Conservation (phyloP, 306 rosid species). For the Prunus campanulata region DNA sequence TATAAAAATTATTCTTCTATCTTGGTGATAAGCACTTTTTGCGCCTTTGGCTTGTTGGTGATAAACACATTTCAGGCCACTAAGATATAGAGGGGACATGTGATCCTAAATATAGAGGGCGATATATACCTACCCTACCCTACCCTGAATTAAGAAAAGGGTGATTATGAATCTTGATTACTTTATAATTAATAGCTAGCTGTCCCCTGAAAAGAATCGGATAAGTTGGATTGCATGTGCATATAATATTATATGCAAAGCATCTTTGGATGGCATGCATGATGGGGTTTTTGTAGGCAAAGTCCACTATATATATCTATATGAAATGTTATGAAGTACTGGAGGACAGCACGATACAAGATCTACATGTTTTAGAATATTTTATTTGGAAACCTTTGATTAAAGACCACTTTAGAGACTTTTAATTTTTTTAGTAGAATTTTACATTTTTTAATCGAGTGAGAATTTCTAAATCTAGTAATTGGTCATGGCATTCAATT, state of each 20-base stretch:
- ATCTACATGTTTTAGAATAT: too few relatives aligned
- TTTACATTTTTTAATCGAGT: too few relatives aligned
- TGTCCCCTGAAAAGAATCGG: not conserved
- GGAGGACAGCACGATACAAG: not conserved
- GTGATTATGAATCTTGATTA: not conserved
- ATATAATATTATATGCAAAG: not conserved
- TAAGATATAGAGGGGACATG: not conserved
- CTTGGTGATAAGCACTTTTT: not conserved
- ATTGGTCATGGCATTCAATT: too few relatives aligned
- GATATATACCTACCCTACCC: not conserved
- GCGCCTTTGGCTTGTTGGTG: not conserved
- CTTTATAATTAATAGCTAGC: not conserved
- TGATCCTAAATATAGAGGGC: not conserved
- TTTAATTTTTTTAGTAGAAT: too few relatives aligned
- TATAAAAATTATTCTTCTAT: not conserved
- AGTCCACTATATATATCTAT: not conserved
- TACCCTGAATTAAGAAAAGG: not conserved
- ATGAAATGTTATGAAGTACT: not conserved
- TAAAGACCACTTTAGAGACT: too few relatives aligned
- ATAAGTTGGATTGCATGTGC: constrained; percentile 1
- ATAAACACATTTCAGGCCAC: not conserved
- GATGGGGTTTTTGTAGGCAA: not conserved
- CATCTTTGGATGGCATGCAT: not conserved
- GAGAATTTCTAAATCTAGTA: too few relatives aligned
- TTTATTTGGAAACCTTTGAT: too few relatives aligned